phyloP scores from a whole-genome alignment of 306 rosid genomes.

The Rosa rugosa region DNA sequence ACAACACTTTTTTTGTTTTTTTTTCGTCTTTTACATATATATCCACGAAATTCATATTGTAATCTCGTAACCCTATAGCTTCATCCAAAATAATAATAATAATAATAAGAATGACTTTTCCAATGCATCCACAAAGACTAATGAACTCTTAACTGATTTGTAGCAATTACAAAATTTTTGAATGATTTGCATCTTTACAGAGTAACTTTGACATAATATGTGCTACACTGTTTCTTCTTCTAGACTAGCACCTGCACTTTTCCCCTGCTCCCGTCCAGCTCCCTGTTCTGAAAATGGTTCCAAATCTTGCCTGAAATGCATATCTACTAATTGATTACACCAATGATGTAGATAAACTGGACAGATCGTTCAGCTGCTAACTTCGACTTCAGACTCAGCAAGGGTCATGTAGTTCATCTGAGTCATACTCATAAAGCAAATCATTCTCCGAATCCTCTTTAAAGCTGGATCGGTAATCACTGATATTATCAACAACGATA shows the following conservation, averaged over 20 bases:
- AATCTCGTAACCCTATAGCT: neutral
- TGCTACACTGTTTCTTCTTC: neutral
- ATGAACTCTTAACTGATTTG: neutral
- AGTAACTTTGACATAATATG: neutral
- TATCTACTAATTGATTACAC: neutral
- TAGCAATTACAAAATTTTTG: neutral
- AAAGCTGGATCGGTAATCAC: slow-evolving; percentile 23
- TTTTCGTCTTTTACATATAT: too few relatives aligned
- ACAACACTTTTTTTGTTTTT: too few relatives aligned
- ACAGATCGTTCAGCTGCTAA: neutral
- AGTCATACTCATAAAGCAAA: slow-evolving; percentile 37
- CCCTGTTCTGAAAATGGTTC: neutral
- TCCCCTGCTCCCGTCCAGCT: neutral
- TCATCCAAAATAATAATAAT: neutral
- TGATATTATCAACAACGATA: slow-evolving; percentile 11
- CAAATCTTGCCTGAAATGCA: neutral
- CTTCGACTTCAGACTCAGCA: slow-evolving; percentile 4
- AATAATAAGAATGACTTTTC: neutral
- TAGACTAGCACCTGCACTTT: neutral
- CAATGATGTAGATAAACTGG: neutral
- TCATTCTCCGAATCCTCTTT: slow-evolving; percentile 31
- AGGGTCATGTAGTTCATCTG: slow-evolving; percentile 24
- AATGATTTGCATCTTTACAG: neutral
- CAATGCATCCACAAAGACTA: neutral
- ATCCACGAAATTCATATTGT: too few relatives aligned